Evolutionary conservation across 2,329 filamentous ascomycete species (phyloP).

Genomic region (Aspergillus quadrilineatus): DNA sequence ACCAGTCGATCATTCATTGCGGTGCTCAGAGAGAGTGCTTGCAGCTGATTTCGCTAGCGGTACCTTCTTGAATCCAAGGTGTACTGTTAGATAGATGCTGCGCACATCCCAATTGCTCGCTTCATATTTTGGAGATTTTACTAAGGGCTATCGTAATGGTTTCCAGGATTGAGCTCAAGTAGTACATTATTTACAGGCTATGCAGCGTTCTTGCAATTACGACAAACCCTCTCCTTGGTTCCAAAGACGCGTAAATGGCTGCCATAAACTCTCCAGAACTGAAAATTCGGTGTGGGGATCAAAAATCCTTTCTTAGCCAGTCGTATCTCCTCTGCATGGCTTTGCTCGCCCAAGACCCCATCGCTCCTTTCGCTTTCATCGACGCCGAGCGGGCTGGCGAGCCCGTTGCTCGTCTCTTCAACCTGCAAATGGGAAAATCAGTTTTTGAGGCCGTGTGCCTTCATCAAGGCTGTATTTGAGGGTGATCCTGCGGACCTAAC

Average conservation of each 20-base stretch:
- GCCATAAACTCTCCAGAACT: constrained; percentile 59
- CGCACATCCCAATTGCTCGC: constrained; percentile 58
- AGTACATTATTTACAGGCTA: not conserved
- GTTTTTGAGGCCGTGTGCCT: not conserved
- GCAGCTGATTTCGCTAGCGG: constrained; percentile 99
- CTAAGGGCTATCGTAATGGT: not conserved
- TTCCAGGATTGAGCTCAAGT: not conserved
- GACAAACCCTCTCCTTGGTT: constrained; percentile 53
- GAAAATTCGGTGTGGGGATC: constrained; percentile 52
- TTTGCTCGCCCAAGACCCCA: not conserved
- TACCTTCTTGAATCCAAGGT: constrained; percentile 74
- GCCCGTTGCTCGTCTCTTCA: not conserved
- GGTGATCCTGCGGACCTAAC: not conserved
- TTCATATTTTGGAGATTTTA: not conserved
- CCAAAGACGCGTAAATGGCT: constrained; percentile 63
- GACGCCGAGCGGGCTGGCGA: not conserved
- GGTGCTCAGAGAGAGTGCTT: constrained; percentile 76
- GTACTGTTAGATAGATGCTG: constrained; percentile 97
- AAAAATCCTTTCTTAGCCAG: constrained; percentile 40
- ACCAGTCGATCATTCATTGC: constrained; percentile 83
- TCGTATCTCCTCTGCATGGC: constrained; percentile 17
- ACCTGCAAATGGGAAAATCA: constrained; percentile 3
- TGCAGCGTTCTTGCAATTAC: constrained; percentile 6
- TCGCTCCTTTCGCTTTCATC: not conserved
- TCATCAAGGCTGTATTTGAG: not conserved